phyloP scores from a whole-genome alignment of 768 basidiomycete species.

The Tubosaeta sp. region DNA sequence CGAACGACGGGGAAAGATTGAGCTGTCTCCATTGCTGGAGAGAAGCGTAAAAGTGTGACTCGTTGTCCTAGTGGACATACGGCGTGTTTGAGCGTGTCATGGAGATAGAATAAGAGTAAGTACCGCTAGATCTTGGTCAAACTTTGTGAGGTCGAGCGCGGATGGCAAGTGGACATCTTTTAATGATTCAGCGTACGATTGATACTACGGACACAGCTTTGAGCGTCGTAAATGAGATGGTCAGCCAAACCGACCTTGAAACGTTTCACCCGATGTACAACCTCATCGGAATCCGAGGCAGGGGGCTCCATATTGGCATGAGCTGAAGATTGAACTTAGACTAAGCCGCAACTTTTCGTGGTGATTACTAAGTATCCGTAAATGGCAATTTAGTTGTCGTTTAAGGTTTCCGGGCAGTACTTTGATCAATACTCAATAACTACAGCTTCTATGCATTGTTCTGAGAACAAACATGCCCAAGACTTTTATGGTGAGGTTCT shows the following conservation, averaged over 20 bases:
- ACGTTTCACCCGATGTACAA: slow-evolving; percentile 39
- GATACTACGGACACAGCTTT: slow-evolving; percentile 44
- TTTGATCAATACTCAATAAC: too few relatives aligned
- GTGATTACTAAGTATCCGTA: too few relatives aligned
- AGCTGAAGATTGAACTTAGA: too few relatives aligned
- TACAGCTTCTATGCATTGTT: too few relatives aligned
- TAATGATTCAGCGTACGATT: slow-evolving; percentile 64
- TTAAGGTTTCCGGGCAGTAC: too few relatives aligned
- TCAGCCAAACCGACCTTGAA: slow-evolving; percentile 41
- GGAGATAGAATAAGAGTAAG: neutral
- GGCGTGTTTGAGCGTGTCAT: neutral
- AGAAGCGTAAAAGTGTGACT: slow-evolving; percentile 73
- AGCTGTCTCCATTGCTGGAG: slow-evolving; percentile 76
- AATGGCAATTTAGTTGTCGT: too few relatives aligned
- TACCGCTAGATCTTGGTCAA: slow-evolving; percentile 60
- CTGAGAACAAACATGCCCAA: neutral
- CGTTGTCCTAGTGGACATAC: slow-evolving; percentile 52
- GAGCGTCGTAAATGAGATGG: neutral
- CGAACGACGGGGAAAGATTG: slow-evolving; percentile 72
- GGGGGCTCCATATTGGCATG: slow-evolving; percentile 9
- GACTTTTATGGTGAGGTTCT: neutral
- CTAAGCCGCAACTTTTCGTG: neutral
- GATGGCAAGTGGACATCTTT: slow-evolving; percentile 73
- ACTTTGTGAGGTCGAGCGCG: slow-evolving; percentile 48
- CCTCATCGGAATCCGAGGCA: slow-evolving; percentile 15